Conservation (phyloP, 176 grass and related monocot genomes). For the Dendrocalamus sinicus region DNA sequence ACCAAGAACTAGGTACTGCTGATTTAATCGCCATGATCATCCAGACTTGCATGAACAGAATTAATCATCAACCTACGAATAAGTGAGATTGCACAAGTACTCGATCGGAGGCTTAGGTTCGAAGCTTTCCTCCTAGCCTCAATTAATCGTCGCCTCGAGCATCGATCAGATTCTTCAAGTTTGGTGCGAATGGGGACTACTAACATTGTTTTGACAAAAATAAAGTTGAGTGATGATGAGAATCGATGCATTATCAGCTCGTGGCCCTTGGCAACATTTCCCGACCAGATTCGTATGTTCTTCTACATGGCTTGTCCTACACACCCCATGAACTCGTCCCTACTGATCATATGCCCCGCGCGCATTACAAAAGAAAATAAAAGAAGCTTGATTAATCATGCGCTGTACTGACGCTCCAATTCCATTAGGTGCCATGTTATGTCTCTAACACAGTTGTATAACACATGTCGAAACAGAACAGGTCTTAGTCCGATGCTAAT, state of each 20-base stretch:
- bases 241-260: slow-evolving; percentile 17
- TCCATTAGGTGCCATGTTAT: slow-evolving; percentile 52
- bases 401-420: slow-evolving; percentile 2
- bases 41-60: neutral
- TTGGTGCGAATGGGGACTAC: slow-evolving; percentile 21
- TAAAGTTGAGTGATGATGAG: slow-evolving; percentile 25
- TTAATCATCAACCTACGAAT: neutral
- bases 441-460: slow-evolving; percentile 24
- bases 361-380: neutral
- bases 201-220: neutral
- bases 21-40: neutral
- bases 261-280: slow-evolving; percentile 18
- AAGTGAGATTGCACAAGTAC: neutral
- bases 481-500: slow-evolving; percentile 4
- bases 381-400: neutral
- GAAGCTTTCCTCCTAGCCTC: slow-evolving; percentile 8
- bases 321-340: slow-evolving; percentile 26
- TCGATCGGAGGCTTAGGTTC: neutral
- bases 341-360: slow-evolving; percentile 30
- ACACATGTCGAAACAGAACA: neutral
- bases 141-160: neutral
- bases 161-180: slow-evolving; percentile 4
- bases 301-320: slow-evolving; percentile 30
- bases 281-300: slow-evolving; percentile 45
- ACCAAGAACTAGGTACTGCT: neutral